phyloP scores from a whole-genome alignment of 108 stramenopile genomes.

The Poteriospumella lacustris region DNA sequence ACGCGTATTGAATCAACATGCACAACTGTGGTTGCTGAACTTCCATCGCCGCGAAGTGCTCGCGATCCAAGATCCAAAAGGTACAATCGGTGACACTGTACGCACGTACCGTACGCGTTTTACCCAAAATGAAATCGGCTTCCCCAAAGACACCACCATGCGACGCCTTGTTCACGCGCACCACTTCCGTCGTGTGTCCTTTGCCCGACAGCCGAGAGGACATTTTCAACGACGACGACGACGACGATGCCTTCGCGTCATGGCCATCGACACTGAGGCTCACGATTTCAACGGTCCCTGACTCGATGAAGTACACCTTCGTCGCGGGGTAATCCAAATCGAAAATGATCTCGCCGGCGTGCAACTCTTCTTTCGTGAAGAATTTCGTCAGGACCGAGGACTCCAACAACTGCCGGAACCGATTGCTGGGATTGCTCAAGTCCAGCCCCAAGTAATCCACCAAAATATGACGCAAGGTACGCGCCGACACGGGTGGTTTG shows the following conservation, averaged over 20 bases:
- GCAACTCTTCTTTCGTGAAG: not conserved
- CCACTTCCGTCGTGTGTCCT: not conserved
- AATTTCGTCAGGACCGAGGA: not conserved
- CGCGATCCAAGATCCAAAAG: not conserved
- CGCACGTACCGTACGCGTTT: not conserved
- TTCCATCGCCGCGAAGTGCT: not conserved
- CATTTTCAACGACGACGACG: no score
- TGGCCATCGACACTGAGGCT: not conserved
- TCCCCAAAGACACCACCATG: constrained; percentile 48
- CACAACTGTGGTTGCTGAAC: not conserved
- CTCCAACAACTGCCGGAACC: no score
- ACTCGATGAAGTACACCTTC: constrained; percentile 38
- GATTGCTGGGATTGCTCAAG: not conserved
- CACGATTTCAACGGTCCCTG: constrained; percentile 41
- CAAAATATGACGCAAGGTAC: constrained; percentile 36
- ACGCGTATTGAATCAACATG: not conserved
- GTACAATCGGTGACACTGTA: not conserved
- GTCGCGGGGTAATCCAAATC: constrained; percentile 20
- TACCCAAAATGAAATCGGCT: constrained; percentile 43
- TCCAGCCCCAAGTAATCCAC: constrained; percentile 46
- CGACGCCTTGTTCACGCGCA: constrained; percentile 41
- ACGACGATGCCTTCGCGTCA: not conserved
- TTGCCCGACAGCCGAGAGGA: not conserved
- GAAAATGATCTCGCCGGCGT: not conserved
- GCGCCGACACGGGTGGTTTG: not conserved